A percentile compares a stretch with the other conserved stretches of the same genome.
Conservation (phyloP, 1,139 yeast genomes). For the Hemisphaericaspora xylofermentans region DNA sequence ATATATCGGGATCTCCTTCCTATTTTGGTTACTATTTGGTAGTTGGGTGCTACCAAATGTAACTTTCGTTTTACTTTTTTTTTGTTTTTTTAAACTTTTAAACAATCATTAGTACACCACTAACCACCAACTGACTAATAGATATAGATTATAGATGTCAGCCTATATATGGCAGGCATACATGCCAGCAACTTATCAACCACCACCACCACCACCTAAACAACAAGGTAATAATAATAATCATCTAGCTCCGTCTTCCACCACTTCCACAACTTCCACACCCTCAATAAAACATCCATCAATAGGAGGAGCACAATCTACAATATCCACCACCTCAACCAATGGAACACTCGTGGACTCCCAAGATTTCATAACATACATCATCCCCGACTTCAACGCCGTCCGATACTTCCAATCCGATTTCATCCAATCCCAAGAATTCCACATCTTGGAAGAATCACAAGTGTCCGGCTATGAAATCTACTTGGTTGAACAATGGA, state of each 20-base stretch:
- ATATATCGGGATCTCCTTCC: too few species aligned
- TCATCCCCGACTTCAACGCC: conserved; percentile 54
- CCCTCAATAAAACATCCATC: conserved; percentile 1
- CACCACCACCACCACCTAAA: not conserved
- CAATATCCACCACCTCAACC: conserved; percentile 5
- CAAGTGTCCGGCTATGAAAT: conserved; percentile 73
- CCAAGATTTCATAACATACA: conserved; percentile 39
- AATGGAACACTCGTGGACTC: conserved; percentile 10
- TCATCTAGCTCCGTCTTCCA: not conserved
- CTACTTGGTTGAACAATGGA: conserved; percentile 94
- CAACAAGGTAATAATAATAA: not conserved
- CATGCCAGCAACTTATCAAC: conserved; percentile 1
- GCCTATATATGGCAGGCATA: conserved; percentile 2
- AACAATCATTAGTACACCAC: too few species aligned
- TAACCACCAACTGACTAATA: too few species aligned
- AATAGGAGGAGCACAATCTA: too few species aligned
- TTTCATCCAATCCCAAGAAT: conserved; percentile 36
- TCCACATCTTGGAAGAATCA: conserved; percentile 42
- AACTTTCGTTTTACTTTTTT: too few species aligned
- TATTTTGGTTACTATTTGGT: too few species aligned
- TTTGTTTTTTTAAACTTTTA: too few species aligned
- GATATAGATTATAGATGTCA: too few species aligned
- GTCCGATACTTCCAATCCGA: conserved; percentile 47
- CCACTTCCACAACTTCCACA: not conserved
- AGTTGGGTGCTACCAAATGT: too few species aligned